Conservation (phyloP, 1,284 basidiomycete genomes). For the Cronartium quercuum region DNA sequence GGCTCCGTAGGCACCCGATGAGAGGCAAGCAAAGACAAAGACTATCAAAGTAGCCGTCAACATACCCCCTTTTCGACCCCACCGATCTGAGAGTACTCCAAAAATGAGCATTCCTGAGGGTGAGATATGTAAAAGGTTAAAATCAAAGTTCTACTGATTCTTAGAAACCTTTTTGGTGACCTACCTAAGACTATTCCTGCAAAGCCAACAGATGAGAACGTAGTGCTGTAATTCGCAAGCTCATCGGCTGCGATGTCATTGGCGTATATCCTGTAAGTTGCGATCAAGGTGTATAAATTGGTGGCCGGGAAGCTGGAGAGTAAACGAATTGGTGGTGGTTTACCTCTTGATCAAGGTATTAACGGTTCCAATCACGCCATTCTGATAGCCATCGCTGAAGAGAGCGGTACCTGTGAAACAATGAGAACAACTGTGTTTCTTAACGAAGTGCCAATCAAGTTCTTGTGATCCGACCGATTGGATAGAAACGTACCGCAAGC, state of each 20-base stretch:
- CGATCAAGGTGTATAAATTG: neutral
- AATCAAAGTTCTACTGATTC: slow-evolving; percentile 55
- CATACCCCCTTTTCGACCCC: slow-evolving; percentile 85
- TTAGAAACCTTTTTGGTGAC: neutral
- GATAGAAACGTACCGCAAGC: slow-evolving; percentile 27
- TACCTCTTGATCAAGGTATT: slow-evolving; percentile 39
- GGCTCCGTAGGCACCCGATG: slow-evolving; percentile 74
- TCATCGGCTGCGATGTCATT: slow-evolving; percentile 22
- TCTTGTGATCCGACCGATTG: neutral
- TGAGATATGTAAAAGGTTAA: slow-evolving; percentile 59
- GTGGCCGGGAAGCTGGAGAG: neutral
- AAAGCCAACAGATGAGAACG: slow-evolving; percentile 37
- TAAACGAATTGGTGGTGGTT: neutral
- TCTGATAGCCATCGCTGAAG: slow-evolving; percentile 63
- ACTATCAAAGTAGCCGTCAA: slow-evolving; percentile 72
- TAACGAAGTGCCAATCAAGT: neutral
- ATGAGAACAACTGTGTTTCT: neutral
- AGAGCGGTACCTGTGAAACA: slow-evolving; percentile 62
- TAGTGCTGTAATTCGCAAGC: slow-evolving; percentile 14
- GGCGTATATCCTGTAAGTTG: slow-evolving; percentile 23
- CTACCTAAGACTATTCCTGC: slow-evolving; percentile 36
- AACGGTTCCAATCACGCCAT: slow-evolving; percentile 38
- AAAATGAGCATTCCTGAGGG: slow-evolving; percentile 46
- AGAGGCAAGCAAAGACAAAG: slow-evolving; percentile 69
- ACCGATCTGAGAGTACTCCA: slow-evolving; percentile 69